A percentile compares a stretch with the other conserved stretches of the same genome.
These are phyloP conservation scores for Clathrospora elynae DNA, from an alignment of 2,329 filamentous ascomycete species.

Conservation along the genomic window DNA sequence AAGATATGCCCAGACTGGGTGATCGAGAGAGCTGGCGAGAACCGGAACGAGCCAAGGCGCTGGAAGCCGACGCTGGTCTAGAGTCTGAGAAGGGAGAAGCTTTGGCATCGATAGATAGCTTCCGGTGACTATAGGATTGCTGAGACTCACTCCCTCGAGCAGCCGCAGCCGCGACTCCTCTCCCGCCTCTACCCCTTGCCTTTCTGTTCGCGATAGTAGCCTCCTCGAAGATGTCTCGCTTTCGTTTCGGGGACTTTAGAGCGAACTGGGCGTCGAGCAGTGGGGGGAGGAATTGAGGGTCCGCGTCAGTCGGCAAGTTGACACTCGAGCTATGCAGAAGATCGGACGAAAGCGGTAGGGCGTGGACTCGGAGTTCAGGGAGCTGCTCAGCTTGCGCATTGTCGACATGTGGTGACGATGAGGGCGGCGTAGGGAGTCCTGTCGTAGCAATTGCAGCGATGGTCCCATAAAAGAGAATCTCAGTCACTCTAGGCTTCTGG, in stretches of 20 bases:
- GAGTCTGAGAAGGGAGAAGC: slow-evolving; percentile 25
- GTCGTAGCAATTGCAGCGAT: slow-evolving; percentile 23
- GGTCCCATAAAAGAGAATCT: slow-evolving; percentile 54
- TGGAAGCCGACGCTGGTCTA: slow-evolving; percentile 34
- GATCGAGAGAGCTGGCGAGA: slow-evolving; percentile 39
- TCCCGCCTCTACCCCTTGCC: slow-evolving; percentile 51
- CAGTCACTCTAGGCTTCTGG: slow-evolving; percentile 41
- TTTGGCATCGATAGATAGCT: slow-evolving; percentile 39
- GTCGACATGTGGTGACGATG: slow-evolving; percentile 32
- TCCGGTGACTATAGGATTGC: slow-evolving; percentile 39
- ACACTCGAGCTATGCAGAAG: slow-evolving; percentile 32
- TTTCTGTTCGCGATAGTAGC: slow-evolving; percentile 52
- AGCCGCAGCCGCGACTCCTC: slow-evolving; percentile 52
- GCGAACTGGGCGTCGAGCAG: slow-evolving; percentile 28
- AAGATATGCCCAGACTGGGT: slow-evolving; percentile 41
- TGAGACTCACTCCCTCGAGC: slow-evolving; percentile 37
- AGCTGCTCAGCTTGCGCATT: slow-evolving; percentile 15
- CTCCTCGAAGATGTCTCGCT: slow-evolving; percentile 55
- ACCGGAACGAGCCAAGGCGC: slow-evolving; percentile 25
- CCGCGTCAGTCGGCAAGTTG: slow-evolving; percentile 13
- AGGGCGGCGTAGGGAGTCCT: slow-evolving; percentile 42
- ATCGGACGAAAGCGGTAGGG: slow-evolving; percentile 53
- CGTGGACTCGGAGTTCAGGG: slow-evolving; percentile 46
- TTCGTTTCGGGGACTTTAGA: slow-evolving; percentile 48
- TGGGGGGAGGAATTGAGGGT: slow-evolving; percentile 43